phyloP scores from a whole-genome alignment of 2,329 filamentous ascomycete species.

The Aspergillus sp. region DNA sequence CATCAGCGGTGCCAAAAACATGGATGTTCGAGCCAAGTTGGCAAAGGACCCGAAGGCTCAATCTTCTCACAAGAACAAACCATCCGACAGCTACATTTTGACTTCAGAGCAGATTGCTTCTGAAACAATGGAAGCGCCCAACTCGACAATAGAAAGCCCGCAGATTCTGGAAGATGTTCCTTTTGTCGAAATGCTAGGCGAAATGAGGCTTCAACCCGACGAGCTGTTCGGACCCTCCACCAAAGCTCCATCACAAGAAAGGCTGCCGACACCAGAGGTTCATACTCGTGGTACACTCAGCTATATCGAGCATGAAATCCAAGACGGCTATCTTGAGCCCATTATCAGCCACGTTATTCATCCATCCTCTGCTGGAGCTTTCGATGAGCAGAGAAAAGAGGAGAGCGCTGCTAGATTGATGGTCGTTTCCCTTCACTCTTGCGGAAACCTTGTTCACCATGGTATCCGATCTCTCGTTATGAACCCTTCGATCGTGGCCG shows the following conservation, averaged over 20 bases:
- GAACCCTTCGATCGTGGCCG: slow-evolving; percentile 79
- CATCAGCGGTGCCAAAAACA: slow-evolving; percentile 75
- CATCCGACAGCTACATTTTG: slow-evolving; percentile 11
- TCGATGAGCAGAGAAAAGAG: slow-evolving; percentile 1
- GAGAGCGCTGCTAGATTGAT: slow-evolving; percentile 53
- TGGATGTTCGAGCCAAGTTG: slow-evolving; percentile 78
- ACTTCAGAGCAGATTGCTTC: too few relatives aligned
- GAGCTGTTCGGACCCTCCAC: slow-evolving; percentile 19
- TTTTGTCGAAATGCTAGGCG: slow-evolving; percentile 29
- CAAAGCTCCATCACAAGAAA: slow-evolving; percentile 19
- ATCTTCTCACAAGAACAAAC: slow-evolving; percentile 73
- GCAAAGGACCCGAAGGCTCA: slow-evolving; percentile 64
- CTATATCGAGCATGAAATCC: slow-evolving; percentile 42
- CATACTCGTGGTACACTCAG: slow-evolving; percentile 21
- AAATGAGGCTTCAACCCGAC: slow-evolving; percentile 26
- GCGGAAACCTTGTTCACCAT: slow-evolving; percentile 94
- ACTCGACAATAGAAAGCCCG: neutral
- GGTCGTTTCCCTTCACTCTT: slow-evolving; percentile 96
- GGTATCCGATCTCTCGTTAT: slow-evolving; percentile 80
- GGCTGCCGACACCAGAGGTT: too few relatives aligned
- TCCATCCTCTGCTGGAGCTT: slow-evolving; percentile 4
- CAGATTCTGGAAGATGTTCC: slow-evolving; percentile 1
- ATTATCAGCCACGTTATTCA: slow-evolving; percentile 32
- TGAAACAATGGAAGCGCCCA: slow-evolving; percentile 6
- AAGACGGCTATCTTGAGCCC: slow-evolving; percentile 38